Conservation (phyloP, 78 protist species). For the Salpingoeca rosetta region DNA sequence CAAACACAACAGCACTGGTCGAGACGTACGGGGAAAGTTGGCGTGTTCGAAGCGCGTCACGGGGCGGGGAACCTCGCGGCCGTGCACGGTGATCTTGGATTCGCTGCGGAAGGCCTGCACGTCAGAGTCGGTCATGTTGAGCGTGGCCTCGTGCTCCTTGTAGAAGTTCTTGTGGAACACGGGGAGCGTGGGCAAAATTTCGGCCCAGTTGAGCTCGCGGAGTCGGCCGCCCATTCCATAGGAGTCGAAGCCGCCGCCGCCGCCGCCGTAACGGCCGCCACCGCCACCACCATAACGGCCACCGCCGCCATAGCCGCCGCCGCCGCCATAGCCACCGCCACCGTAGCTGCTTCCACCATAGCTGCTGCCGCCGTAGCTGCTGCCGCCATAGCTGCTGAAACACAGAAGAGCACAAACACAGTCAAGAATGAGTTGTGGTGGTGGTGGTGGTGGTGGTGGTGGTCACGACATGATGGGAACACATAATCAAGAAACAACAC, state of each 20-base stretch:
- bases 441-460: no score
- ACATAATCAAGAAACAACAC: no score
- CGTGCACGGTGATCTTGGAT: conserved; percentile 1
- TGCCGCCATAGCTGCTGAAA: no score
- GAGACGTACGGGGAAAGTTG: conserved; percentile 28
- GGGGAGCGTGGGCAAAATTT: background rate
- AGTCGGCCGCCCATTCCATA: background rate
- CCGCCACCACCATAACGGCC: conserved; percentile 11
- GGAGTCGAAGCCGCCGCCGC: background rate
- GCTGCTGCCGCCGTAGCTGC: conserved; percentile 1
- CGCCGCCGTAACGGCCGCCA: conserved; percentile 8
- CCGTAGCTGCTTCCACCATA: background rate
- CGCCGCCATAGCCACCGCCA: background rate
- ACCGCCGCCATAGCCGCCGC: conserved; percentile 9
- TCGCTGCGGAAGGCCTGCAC: conserved; percentile 7
- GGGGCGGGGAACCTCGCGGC: conserved; percentile 40
- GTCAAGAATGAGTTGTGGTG: no score
- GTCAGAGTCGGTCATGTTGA: background rate
- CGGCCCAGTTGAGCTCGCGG: background rate
- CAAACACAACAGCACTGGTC: no score
- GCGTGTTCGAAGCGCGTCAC: conserved; percentile 43
- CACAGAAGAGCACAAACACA: no score
- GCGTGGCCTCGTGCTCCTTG: conserved; percentile 16
- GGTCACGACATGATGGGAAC: no score
- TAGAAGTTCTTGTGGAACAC: conserved; percentile 45